These are phyloP conservation scores for Solanum hybrid DNA, from an alignment of 305 asterid species.

Conservation along the genomic window DNA sequence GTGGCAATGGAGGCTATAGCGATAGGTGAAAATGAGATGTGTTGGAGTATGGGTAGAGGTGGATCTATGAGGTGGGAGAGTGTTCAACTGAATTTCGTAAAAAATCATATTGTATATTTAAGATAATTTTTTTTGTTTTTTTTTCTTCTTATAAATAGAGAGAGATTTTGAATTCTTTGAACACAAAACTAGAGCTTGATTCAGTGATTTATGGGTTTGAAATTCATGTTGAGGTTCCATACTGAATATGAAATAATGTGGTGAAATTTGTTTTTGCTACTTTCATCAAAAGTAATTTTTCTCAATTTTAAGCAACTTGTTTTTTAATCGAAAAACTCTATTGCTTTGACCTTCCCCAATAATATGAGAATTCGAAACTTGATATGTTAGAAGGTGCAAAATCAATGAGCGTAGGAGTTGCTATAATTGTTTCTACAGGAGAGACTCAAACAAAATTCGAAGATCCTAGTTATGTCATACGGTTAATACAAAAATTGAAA, in stretches of 20 bases:
- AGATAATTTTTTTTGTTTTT: background rate
- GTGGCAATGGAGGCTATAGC: background rate
- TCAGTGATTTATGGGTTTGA: background rate
- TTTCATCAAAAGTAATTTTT: background rate
- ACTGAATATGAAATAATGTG: background rate
- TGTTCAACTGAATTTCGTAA: background rate
- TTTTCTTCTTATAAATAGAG: background rate
- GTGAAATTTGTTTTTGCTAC: background rate
- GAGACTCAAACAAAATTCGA: background rate
- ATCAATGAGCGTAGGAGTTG: background rate
- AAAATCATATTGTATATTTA: background rate
- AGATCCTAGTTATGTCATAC: background rate
- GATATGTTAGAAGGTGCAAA: background rate
- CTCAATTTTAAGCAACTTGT: background rate
- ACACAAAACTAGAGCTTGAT: background rate
- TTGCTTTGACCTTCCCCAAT: background rate
- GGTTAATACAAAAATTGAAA: background rate
- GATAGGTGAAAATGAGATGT: background rate
- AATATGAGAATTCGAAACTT: background rate
- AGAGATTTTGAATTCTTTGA: background rate
- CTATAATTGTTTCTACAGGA: background rate
- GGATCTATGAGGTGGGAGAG: background rate
- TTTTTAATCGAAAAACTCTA: background rate
- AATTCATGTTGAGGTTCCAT: background rate
- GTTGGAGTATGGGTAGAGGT: background rate